phyloP scores from a whole-genome alignment of 192 early-diverging fungal species.

The Umbelopsis sp. region DNA sequence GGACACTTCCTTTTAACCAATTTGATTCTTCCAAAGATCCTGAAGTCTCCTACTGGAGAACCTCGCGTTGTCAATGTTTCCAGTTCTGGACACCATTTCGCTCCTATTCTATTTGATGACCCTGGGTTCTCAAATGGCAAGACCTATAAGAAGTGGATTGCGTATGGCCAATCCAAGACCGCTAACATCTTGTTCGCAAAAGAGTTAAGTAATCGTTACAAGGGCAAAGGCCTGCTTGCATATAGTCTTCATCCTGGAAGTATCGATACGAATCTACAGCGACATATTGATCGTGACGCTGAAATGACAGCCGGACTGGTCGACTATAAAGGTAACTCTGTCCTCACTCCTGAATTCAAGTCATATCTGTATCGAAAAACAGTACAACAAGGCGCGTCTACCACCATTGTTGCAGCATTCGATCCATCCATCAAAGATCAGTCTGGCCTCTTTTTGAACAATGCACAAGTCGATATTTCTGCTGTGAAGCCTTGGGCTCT shows the following conservation, averaged over 20 bases:
- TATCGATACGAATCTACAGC: neutral
- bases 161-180: constrained; percentile 21
- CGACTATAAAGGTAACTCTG: neutral
- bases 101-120: constrained; percentile 11
- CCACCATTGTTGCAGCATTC: neutral
- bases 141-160: neutral
- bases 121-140: neutral
- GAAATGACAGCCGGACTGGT: neutral
- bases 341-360: neutral
- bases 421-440: constrained; percentile 3
- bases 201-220: neutral
- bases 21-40: constrained; percentile 7
- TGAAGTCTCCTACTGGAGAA: constrained; percentile 9
- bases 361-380: neutral
- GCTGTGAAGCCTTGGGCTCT: neutral
- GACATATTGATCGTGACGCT: neutral
- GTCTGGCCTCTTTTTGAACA: neutral
- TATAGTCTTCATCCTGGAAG: constrained; percentile 17
- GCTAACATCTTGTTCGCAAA: constrained; percentile 19
- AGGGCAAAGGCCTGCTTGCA: neutral
- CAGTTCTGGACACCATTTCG: neutral
- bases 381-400: constrained; percentile 4
- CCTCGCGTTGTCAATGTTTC: constrained; percentile 16
- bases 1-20: constrained; percentile 24
- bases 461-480: neutral